Base-by-base conservation (phyloP, 768 basidiomycete genomes). In the Thelephora ganbajun region DNA sequence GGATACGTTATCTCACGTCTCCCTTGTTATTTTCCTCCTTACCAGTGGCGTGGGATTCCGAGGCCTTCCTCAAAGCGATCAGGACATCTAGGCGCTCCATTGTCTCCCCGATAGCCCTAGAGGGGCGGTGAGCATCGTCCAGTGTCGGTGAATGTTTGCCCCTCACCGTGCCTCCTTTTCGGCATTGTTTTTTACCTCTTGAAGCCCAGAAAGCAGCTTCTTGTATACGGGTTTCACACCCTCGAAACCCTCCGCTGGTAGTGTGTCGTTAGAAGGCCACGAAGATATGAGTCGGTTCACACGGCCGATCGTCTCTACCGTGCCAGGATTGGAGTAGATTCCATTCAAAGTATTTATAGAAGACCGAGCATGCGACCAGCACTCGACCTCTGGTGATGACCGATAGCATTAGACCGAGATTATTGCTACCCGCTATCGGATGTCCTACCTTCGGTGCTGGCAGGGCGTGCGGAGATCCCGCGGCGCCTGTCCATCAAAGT, bases 211-310 rank as follows among this genome's bases (percentile, higher is more conserved):
- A 6, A 60, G 62, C 30, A 91, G 61, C 60, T 79, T 81, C 59
- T 72, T 77, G 63, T 79, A 77, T 45, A 71, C 74, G 35, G 67
- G 63, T 61, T 75, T 83, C 47, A 87, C 71, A 34, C 63, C 64
- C 39, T 82, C 79, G 43, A 80, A 68, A 36, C 82, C 80, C 60
- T 87, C 81, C 0, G 77, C 71, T 2, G 80, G 76, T 9, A 80
- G 57, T 26, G 69, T 69, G 53, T 87, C 84, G 62, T 86, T 83
- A 19, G 69, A 64, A 5, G 84, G 82, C 83, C 84, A 86, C 22
- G 69, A 71, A 45, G 73, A 66, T 51, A 87, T 79, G 48, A 83
- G 59, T 55, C 82, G 71, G 61, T 90, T 88, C 34, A 85, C 80
- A 41, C 83, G 76, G 41, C 73, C 74, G 48, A 88, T 74, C 1